These are phyloP conservation scores for Coffea humblotiana DNA, from an alignment of 305 asterid species.

Conservation along the genomic window DNA sequence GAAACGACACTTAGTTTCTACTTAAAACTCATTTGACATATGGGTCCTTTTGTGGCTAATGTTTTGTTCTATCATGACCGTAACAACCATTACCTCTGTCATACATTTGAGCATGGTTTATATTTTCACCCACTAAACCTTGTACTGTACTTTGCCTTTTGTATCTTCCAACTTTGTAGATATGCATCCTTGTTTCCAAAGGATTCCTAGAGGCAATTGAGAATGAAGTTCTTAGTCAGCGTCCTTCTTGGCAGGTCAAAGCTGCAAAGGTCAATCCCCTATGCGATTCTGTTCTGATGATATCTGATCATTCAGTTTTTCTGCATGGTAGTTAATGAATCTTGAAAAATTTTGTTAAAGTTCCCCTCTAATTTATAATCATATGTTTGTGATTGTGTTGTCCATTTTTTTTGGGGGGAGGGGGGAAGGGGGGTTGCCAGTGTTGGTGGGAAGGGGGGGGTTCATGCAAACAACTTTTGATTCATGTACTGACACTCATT, in stretches of 20 bases:
- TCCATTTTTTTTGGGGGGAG: neutral
- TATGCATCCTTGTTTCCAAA: constrained; percentile 55
- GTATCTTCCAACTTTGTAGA: constrained; percentile 44
- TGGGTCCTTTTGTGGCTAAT: neutral
- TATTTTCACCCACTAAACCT: neutral
- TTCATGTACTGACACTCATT: neutral
- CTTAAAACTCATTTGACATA: constrained; percentile 2
- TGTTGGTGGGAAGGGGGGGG: too few relatives aligned
- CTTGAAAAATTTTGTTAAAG: neutral
- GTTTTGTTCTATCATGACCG: constrained; percentile 3
- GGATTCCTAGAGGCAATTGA: constrained; percentile 85
- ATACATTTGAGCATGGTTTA: neutral
- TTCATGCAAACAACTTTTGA: neutral
- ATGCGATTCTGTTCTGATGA: constrained; percentile 73
- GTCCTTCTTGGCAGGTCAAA: constrained; percentile 83
- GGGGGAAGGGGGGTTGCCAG: neutral
- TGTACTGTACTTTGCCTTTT: constrained; percentile 14
- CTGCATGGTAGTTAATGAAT: constrained; percentile 55
- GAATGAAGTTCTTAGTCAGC: constrained; percentile 60
- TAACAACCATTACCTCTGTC: neutral
- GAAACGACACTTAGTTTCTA: constrained; percentile 10
- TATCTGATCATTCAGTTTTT: constrained; percentile 85
- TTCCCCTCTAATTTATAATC: neutral
- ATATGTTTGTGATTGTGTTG: neutral
- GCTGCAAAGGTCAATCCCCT: constrained; percentile 72